A percentile compares a stretch with the other conserved stretches of the same genome.
Conservation (phyloP, 352 stramenopile genomes). For the Globisporangium barbulae region DNA sequence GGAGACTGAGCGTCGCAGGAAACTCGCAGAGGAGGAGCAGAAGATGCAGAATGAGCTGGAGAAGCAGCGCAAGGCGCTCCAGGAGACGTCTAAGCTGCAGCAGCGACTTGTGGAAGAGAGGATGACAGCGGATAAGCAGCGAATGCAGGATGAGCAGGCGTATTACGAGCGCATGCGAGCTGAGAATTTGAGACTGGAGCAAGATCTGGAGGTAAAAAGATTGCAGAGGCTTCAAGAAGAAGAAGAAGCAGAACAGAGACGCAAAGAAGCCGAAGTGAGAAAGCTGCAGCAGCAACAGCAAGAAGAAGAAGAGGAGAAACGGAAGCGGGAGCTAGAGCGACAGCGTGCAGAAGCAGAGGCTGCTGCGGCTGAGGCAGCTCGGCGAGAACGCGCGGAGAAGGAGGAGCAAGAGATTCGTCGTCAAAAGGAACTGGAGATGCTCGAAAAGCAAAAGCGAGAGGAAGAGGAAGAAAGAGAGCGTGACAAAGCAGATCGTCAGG, state of each 20-base stretch:
- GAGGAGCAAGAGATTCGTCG: not conserved
- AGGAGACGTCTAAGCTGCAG: conserved; percentile 31
- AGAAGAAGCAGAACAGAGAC: conserved; percentile 24
- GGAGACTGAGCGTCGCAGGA: conserved; percentile 23
- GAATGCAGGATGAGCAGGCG: conserved; percentile 14
- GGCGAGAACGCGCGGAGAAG: not conserved
- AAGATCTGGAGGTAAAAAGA: conserved; percentile 19
- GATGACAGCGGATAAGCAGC: not conserved
- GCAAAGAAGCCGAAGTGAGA: conserved; percentile 19
- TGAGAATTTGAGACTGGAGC: conserved; percentile 20
- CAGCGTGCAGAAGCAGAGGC: not conserved
- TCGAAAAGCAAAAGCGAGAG: conserved; percentile 8
- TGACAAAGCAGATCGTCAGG: not conserved
- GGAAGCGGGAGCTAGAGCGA: not conserved
- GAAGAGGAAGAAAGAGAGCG: conserved; percentile 12
- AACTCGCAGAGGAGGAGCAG: conserved; percentile 29
- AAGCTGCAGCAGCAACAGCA: conserved; percentile 12
- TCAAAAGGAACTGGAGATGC: conserved; percentile 12
- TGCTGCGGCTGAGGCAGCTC: not conserved
- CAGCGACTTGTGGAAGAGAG: conserved; percentile 21
- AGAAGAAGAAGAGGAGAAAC: conserved; percentile 17
- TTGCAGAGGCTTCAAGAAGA: conserved; percentile 16
- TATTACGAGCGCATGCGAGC: conserved; percentile 23
- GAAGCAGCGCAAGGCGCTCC: conserved; percentile 28
- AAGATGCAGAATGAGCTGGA: conserved; percentile 31